Conservation (phyloP, 2,329 filamentous ascomycete genomes). For the Fusarium subtropicale region DNA sequence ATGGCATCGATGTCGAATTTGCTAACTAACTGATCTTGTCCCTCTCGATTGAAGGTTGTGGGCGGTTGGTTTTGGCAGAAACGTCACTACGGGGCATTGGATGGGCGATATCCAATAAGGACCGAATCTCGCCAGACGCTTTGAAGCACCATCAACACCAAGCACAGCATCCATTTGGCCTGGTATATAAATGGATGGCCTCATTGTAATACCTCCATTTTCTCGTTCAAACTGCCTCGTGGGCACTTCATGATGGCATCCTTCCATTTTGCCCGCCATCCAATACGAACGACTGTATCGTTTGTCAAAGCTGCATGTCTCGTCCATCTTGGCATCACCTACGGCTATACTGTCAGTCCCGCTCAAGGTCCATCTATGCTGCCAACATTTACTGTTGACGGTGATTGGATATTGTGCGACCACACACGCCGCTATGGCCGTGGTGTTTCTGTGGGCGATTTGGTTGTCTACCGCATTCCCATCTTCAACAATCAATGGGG, state of each 20-base stretch:
- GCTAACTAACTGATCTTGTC: conserved; percentile 25
- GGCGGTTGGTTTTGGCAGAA: conserved; percentile 45
- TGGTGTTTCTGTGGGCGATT: conserved; percentile 77
- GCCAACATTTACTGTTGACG: conserved; percentile 77
- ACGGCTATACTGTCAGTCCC: conserved; percentile 70
- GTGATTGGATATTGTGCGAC: conserved; percentile 77
- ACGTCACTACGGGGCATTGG: conserved; percentile 39
- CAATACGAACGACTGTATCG: conserved; percentile 52
- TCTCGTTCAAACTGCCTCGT: conserved; percentile 1
- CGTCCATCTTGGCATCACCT: conserved; percentile 61
- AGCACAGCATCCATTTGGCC: not conserved
- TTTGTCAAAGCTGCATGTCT: conserved; percentile 57
- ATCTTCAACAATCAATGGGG: conserved; percentile 69
- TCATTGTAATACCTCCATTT: not conserved
- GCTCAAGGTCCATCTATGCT: conserved; percentile 87
- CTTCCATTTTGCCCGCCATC: conserved; percentile 54
- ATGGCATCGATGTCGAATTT: conserved; percentile 25
- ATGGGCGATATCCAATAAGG: conserved; percentile 34
- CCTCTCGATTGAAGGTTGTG: conserved; percentile 14
- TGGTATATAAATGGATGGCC: conserved; percentile 21
- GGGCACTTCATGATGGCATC: conserved; percentile 40
- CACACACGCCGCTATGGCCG: conserved; percentile 77
- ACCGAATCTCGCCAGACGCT: conserved; percentile 1
- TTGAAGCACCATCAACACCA: conserved; percentile 17
- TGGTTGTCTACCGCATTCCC: conserved; percentile 84